phyloP scores from a whole-genome alignment of 1,284 basidiomycete species.

The Phenoliferia sp. region DNA sequence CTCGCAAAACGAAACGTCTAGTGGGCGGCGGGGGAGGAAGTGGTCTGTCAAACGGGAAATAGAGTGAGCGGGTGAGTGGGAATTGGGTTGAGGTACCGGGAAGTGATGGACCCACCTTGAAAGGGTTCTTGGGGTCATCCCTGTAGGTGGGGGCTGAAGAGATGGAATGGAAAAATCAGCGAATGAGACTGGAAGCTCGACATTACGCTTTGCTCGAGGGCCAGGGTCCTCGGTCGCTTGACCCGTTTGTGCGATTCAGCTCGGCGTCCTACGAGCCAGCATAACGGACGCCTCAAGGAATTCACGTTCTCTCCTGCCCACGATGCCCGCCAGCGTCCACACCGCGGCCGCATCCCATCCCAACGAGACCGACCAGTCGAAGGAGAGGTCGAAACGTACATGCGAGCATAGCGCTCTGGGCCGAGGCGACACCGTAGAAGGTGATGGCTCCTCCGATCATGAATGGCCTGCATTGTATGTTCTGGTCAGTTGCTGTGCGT shows the following conservation, averaged over 20 bases:
- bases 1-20: not conserved
- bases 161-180: not conserved
- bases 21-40: not conserved
- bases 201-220: not conserved
- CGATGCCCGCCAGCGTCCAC: not conserved
- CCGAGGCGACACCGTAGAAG: slow-evolving; percentile 35
- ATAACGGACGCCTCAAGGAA: no score
- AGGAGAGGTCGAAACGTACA: slow-evolving; percentile 12
- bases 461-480: slow-evolving; percentile 34
- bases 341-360: not conserved
- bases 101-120: not conserved
- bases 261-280: no score
- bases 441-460: slow-evolving; percentile 34
- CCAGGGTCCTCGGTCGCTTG: not conserved
- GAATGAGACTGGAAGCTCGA: not conserved
- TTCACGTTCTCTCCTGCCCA: no score
- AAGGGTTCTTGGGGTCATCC: slow-evolving; percentile 31
- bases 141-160: slow-evolving; percentile 29
- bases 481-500: not conserved
- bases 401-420: slow-evolving; percentile 32
- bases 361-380: not conserved
- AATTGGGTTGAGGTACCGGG: no score
- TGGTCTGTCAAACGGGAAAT: no score
- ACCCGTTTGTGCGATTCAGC: no score
- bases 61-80: not conserved